Conservation (phyloP, 2,329 filamentous ascomycete species). For the Botrytis fabae region DNA sequence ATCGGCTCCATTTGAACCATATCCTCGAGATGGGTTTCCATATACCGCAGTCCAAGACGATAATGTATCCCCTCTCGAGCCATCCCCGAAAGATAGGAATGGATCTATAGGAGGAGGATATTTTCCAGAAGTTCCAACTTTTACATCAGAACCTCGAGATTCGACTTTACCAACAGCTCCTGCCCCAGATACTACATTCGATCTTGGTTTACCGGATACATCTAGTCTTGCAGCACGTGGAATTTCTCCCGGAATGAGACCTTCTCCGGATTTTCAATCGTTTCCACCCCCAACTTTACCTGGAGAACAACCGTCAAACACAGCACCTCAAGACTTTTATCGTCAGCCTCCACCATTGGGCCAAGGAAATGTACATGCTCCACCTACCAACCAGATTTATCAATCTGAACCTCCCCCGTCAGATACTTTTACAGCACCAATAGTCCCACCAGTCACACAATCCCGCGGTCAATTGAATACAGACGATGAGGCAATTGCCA, state of each 20-base stretch:
- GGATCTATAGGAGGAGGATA: slow-evolving; percentile 57
- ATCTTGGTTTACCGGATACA: slow-evolving; percentile 36
- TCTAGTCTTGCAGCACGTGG: slow-evolving; percentile 32
- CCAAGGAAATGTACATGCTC: slow-evolving; percentile 37
- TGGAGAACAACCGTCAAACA: slow-evolving; percentile 21
- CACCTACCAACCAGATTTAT: slow-evolving; percentile 26
- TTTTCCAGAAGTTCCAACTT: slow-evolving; percentile 52
- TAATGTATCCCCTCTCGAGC: slow-evolving; percentile 55
- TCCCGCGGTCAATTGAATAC: slow-evolving; percentile 48
- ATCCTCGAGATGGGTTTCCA: slow-evolving; percentile 38
- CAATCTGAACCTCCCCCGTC: slow-evolving; percentile 29
- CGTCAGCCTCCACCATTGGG: slow-evolving; percentile 29
- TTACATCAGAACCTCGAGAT: slow-evolving; percentile 35
- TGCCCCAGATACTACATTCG: slow-evolving; percentile 32
- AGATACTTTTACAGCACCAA: slow-evolving; percentile 26
- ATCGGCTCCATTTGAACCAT: slow-evolving; percentile 41
- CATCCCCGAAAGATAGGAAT: slow-evolving; percentile 46
- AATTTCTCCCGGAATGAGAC: slow-evolving; percentile 27
- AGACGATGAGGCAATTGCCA: slow-evolving; percentile 70
- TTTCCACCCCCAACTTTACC: slow-evolving; percentile 39
- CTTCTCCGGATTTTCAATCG: slow-evolving; percentile 39
- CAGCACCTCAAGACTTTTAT: slow-evolving; percentile 44
- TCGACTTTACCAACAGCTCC: slow-evolving; percentile 37
- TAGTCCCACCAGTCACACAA: slow-evolving; percentile 21
- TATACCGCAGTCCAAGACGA: slow-evolving; percentile 39